phyloP scores from a whole-genome alignment of 768 basidiomycete genomes.

The Podaxis sp. region DNA sequence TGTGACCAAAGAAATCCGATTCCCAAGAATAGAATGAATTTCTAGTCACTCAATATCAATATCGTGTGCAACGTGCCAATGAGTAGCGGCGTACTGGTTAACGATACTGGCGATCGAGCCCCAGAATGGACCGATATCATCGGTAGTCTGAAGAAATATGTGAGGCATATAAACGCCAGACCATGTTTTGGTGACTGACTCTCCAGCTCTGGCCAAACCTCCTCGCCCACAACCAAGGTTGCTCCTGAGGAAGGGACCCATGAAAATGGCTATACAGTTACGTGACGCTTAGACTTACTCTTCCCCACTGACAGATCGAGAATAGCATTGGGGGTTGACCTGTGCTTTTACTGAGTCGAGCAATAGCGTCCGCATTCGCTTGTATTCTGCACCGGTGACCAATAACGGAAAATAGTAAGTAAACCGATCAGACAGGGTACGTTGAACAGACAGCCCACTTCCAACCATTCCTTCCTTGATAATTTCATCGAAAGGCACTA shows the following conservation, averaged over 20 bases:
- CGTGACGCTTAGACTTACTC: constrained; percentile 35
- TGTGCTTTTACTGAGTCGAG: constrained; percentile 42
- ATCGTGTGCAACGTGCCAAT: background rate
- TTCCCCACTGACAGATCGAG: constrained; percentile 70
- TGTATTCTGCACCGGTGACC: constrained; percentile 31
- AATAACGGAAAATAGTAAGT: too few relatives aligned
- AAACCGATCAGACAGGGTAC: background rate
- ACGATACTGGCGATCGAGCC: constrained; percentile 50
- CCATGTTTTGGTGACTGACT: constrained; percentile 31
- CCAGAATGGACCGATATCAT: constrained; percentile 54
- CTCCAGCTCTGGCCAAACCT: constrained; percentile 67
- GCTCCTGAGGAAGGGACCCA: constrained; percentile 35
- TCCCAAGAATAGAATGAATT: constrained; percentile 66
- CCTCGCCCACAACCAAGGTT: constrained; percentile 66
- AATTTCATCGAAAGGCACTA: constrained; percentile 56
- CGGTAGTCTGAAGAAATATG: constrained; percentile 39
- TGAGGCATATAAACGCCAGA: background rate
- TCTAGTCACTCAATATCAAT: constrained; percentile 27
- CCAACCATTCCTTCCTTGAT: constrained; percentile 56
- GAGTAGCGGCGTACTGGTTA: constrained; percentile 43
- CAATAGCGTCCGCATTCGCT: constrained; percentile 62
- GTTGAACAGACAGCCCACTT: constrained; percentile 17
- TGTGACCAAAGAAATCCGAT: constrained; percentile 66
- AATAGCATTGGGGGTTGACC: constrained; percentile 55
- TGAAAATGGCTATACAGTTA: constrained; percentile 25